Conservation (phyloP, 2,329 filamentous ascomycete genomes). For the Mollisia scopiformis region DNA sequence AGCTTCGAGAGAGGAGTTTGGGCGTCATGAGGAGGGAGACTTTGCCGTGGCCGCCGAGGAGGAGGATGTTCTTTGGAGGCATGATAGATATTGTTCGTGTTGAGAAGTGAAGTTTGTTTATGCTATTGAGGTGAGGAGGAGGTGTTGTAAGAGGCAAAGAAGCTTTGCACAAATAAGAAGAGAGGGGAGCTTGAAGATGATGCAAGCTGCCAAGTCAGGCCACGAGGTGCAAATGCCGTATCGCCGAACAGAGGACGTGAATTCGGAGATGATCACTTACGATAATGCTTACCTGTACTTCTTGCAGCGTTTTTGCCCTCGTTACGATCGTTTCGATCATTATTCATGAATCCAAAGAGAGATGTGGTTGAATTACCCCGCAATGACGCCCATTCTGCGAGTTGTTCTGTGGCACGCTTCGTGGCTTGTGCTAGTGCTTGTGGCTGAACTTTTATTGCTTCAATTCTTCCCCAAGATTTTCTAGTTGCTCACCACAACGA, state of each 20-base stretch:
- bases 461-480: neutral
- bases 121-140: neutral
- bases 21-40: conserved; percentile 75
- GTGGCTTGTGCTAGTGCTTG: neutral
- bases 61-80: conserved; percentile 23
- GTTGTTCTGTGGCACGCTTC: neutral
- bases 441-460: neutral
- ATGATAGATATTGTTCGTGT: neutral
- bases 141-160: neutral
- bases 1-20: conserved; percentile 72
- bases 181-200: neutral
- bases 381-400: neutral
- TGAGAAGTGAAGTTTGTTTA: neutral
- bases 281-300: neutral
- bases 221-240: neutral
- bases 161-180: neutral
- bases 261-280: neutral
- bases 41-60: conserved; percentile 84
- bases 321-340: neutral
- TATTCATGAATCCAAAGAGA: neutral
- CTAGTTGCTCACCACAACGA: too few relatives aligned
- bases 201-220: neutral
- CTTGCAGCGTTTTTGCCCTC: neutral
- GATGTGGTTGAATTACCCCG: neutral
- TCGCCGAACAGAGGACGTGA: neutral